A percentile compares a stretch with the other conserved stretches of the same genome.
phyloP scores from a whole-genome alignment of 2,329 filamentous ascomycete genomes.

The Moelleriella libera region DNA sequence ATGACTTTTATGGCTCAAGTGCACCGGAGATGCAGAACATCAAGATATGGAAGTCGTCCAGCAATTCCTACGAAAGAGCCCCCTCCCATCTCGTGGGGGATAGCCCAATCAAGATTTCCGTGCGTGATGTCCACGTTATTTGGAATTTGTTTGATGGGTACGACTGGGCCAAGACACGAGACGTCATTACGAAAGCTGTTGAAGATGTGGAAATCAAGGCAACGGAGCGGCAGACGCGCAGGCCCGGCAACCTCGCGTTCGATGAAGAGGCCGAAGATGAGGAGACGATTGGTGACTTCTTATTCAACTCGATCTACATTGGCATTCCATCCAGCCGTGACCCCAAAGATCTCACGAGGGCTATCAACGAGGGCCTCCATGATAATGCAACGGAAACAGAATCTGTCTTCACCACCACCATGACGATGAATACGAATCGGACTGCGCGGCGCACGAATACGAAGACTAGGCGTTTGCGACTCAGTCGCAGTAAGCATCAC shows the following conservation, averaged over 20 bases:
- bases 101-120: conserved; percentile 61
- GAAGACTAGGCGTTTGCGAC: conserved; percentile 49
- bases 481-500: conserved; percentile 77
- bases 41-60: conserved; percentile 66
- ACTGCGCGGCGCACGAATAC: conserved; percentile 25
- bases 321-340: conserved; percentile 79
- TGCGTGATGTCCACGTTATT: conserved; percentile 83
- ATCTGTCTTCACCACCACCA: conserved; percentile 66
- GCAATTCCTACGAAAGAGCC: conserved; percentile 58
- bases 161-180: conserved; percentile 82
- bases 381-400: conserved; percentile 81
- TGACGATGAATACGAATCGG: conserved; percentile 47
- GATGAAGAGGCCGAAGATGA: conserved; percentile 69
- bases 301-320: conserved; percentile 99
- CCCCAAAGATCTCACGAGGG: conserved; percentile 63
- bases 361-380: conserved; percentile 80
- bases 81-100: conserved; percentile 45
- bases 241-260: conserved; percentile 39
- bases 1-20: conserved; percentile 60
- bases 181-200: conserved; percentile 76
- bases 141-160: conserved; percentile 98
- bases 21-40: conserved; percentile 48
- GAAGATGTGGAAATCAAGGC: conserved; percentile 76
- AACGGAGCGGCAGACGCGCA: conserved; percentile 53
- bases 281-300: conserved; percentile 79